These are phyloP conservation scores for Chimonanthus salicifolius DNA, from an alignment of 164 flowering plant genomes.

Conservation along the genomic window DNA sequence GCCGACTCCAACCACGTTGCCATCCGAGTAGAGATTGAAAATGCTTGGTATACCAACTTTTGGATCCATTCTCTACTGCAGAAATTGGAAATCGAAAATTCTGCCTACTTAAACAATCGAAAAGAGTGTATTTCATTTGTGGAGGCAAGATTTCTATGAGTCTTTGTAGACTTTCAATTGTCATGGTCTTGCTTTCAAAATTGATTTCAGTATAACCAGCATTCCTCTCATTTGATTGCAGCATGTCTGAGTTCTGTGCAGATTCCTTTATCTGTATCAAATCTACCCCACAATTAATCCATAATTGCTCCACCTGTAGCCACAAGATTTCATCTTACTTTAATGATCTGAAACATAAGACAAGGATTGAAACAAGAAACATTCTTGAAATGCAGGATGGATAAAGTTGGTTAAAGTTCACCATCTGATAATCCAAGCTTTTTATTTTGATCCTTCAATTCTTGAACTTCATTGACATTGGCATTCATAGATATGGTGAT, in stretches of 20 bases:
- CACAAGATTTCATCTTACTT: neutral
- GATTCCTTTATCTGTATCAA: slow-evolving; percentile 30
- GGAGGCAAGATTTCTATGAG: slow-evolving; percentile 35
- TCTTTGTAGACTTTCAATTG: slow-evolving; percentile 28
- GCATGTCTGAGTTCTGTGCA: slow-evolving; percentile 23
- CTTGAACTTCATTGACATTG: too few relatives aligned
- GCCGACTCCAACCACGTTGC: slow-evolving; percentile 28
- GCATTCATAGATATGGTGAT: too few relatives aligned
- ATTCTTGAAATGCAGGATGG: too few relatives aligned
- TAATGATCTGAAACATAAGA: neutral
- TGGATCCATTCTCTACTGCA: slow-evolving; percentile 37
- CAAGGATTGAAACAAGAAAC: too few relatives aligned
- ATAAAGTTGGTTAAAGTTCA: too few relatives aligned
- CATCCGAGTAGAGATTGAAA: slow-evolving; percentile 25
- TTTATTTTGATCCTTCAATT: too few relatives aligned
- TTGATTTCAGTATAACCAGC: slow-evolving; percentile 13
- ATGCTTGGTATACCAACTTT: slow-evolving; percentile 31
- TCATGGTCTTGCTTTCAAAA: slow-evolving; percentile 9
- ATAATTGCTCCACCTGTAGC: slow-evolving; percentile 47
- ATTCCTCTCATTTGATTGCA: slow-evolving; percentile 14
- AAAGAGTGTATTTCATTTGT: slow-evolving; percentile 35
- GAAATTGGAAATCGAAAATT: slow-evolving; percentile 21
- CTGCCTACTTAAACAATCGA: slow-evolving; percentile 45
- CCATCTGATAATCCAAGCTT: too few relatives aligned
- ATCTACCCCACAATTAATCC: slow-evolving; percentile 45